These are phyloP conservation scores for Kazachstania sp. DNA, from an alignment of 1,139 yeast genomes.

Conservation along the genomic window DNA sequence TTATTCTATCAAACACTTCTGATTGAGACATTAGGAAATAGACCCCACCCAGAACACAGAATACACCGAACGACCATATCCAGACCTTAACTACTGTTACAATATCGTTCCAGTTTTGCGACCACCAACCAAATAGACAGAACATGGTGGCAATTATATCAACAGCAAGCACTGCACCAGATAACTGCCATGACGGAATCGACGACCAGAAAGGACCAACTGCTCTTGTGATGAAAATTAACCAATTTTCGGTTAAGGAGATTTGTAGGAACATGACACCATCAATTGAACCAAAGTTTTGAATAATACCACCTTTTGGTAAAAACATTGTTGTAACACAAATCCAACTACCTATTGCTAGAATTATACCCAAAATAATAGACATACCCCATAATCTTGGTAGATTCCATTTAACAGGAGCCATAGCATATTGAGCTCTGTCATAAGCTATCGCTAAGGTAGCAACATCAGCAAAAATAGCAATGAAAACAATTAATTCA, in stretches of 20 bases:
- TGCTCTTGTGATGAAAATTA: constrained; percentile 90
- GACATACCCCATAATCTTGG: constrained; percentile 98
- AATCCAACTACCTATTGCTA: constrained; percentile 89
- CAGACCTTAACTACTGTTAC: constrained; percentile 90
- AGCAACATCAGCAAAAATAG: constrained; percentile 92
- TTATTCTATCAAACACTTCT: constrained; percentile 78
- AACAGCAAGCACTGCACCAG: constrained; percentile 84
- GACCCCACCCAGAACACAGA: constrained; percentile 94
- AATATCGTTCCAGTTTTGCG: constrained; percentile 94
- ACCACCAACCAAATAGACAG: constrained; percentile 95
- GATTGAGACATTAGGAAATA: constrained; percentile 88
- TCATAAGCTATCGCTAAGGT: constrained; percentile 92
- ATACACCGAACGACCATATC: constrained; percentile 93
- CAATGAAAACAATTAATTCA: constrained; percentile 86
- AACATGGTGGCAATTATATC: constrained; percentile 86
- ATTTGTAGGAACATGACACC: constrained; percentile 89
- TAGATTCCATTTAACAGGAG: constrained; percentile 97
- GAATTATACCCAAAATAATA: constrained; percentile 65
- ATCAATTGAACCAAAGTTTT: constrained; percentile 87
- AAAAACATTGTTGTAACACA: constrained; percentile 85
- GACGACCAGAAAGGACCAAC: constrained; percentile 95
- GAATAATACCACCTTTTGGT: constrained; percentile 81
- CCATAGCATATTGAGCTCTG: constrained; percentile 94
- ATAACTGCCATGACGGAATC: constrained; percentile 85
- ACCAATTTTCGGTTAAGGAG: constrained; percentile 91